Percentiles rank a stretch among this genome's conserved stretches.
Conservation (phyloP, 1,284 basidiomycete genomes). For the Papiliotrema flavescens region DNA sequence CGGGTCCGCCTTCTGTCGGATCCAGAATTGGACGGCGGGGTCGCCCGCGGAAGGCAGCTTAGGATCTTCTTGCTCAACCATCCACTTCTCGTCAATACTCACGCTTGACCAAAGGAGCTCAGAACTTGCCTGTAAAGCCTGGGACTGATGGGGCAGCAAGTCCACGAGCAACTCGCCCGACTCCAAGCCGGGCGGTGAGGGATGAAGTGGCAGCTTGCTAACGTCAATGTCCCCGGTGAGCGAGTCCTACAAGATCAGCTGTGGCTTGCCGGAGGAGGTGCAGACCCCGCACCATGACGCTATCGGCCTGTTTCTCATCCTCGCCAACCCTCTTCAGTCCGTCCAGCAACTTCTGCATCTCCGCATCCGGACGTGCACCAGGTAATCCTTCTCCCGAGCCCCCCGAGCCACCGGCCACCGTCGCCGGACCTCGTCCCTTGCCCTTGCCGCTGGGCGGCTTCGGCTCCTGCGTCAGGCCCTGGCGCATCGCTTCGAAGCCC, state of each 20-base stretch:
- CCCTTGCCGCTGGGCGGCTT: slow-evolving; percentile 9
- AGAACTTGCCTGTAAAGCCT: slow-evolving; percentile 19
- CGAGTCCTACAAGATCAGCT: slow-evolving; percentile 25
- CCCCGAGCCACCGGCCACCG: slow-evolving; percentile 7
- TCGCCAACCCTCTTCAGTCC: slow-evolving; percentile 71
- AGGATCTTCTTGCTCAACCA: slow-evolving; percentile 70
- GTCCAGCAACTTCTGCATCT: slow-evolving; percentile 62
- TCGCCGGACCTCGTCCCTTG: slow-evolving; percentile 6
- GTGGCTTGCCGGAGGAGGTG: neutral
- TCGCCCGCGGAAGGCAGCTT: slow-evolving; percentile 64
- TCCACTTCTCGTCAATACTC: slow-evolving; percentile 59
- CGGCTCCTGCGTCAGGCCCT: slow-evolving; percentile 9
- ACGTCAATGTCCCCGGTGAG: slow-evolving; percentile 40
- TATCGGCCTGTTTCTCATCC: slow-evolving; percentile 57
- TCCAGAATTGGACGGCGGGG: slow-evolving; percentile 83
- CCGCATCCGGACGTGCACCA: slow-evolving; percentile 52
- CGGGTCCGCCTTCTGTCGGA: slow-evolving; percentile 56
- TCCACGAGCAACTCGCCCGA: slow-evolving; percentile 65
- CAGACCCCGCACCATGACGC: slow-evolving; percentile 55
- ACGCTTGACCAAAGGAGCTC: neutral
- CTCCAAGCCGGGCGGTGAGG: slow-evolving; percentile 63
- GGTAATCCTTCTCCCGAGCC: slow-evolving; percentile 17
- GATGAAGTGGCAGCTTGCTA: slow-evolving; percentile 32
- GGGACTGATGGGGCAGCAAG: slow-evolving; percentile 67
- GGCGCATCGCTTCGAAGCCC: slow-evolving; percentile 48